Base-by-base conservation (phyloP, 1,284 basidiomycete genomes). In the Exsudoporus floridanus region DNA sequence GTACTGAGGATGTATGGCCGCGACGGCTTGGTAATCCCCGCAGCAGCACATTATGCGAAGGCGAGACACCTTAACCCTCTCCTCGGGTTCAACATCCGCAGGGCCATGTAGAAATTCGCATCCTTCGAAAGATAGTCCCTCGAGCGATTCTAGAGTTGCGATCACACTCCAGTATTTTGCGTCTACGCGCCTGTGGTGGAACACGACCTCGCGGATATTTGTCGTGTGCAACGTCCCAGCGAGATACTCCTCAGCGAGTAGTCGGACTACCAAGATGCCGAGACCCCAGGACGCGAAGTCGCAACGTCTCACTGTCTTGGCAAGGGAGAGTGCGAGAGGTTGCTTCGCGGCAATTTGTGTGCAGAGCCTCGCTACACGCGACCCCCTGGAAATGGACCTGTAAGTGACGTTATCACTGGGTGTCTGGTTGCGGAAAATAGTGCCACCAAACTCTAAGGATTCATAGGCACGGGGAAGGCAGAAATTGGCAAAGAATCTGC, bases 401-500 rank as follows among this genome's bases (percentile, higher is more conserved):
- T n/a, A n/a, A n/a, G n/a, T n/a, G n/a, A n/a, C n/a, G n/a, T n/a
- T n/a, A n/a, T n/a, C n/a, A n/a, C n/a, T 19, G 12, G 48, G 18
- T 1, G 23, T 16, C 13, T 50, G 21, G 8, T 43, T 19, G 5
- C 5, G 6, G 9, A 21, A 46, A 0, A 25, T 10, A 8, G 41
- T 1, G 2, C 69, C 65, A 5, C 55, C 58, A 36, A 75, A 66
- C 23, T 54, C 48, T 9, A 77, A 14, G 10, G 55, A 56, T 31
- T 68, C 61, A 54, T 74, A 77, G 9, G 74, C 60, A 28, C 70
- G 70, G 0, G 74, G 70, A 12, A 75, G 59, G 19, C 67, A 62
- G 1, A 69, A 30, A 18, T 68, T 64, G 46, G 67, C 70, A 52
- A 80, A 79, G 58, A 76, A 72, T 27, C 70, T 70, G 57, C 78